Percentiles rank a stretch among this genome's conserved stretches.
Conservation (phyloP, 139 green algal genomes). For the Pseudopediastrum boryanum region DNA sequence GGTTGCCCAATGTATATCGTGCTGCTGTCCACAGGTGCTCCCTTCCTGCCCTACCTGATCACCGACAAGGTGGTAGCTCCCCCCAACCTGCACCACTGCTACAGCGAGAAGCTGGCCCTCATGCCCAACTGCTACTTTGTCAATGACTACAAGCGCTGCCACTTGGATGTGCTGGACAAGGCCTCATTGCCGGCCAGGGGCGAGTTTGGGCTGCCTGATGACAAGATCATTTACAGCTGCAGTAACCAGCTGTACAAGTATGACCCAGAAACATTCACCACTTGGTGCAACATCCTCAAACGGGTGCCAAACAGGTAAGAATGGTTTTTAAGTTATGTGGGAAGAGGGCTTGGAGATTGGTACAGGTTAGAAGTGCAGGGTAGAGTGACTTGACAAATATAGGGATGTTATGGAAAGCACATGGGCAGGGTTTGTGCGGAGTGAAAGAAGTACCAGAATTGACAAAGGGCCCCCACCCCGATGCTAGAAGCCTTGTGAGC, state of each 20-base stretch:
- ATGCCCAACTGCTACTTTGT: conserved; percentile 96
- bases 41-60: conserved; percentile 87
- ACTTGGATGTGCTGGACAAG: conserved; percentile 69
- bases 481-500: too few species aligned
- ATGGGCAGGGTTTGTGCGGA: too few species aligned
- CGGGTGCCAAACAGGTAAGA: conserved; percentile 57
- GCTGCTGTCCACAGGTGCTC: conserved; percentile 50
- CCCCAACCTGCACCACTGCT: conserved; percentile 68
- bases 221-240: conserved; percentile 83
- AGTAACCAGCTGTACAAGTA: conserved; percentile 94
- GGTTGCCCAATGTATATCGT: too few species aligned
- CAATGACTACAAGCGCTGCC: conserved; percentile 88
- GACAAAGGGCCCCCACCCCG: too few species aligned
- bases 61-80: conserved; percentile 79
- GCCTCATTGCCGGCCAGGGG: conserved; percentile 25
- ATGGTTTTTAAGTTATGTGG: too few species aligned
- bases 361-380: too few species aligned
- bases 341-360: too few species aligned
- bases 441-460: too few species aligned
- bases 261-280: conserved; percentile 85
- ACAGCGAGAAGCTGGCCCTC: conserved; percentile 81
- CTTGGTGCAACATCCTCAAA: conserved; percentile 83
- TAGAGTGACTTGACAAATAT: too few species aligned
- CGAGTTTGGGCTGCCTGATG: conserved; percentile 77
- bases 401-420: too few species aligned